These are phyloP conservation scores for Endogone sp. DNA, from an alignment of 192 early-diverging fungal species.

Conservation along the genomic window DNA sequence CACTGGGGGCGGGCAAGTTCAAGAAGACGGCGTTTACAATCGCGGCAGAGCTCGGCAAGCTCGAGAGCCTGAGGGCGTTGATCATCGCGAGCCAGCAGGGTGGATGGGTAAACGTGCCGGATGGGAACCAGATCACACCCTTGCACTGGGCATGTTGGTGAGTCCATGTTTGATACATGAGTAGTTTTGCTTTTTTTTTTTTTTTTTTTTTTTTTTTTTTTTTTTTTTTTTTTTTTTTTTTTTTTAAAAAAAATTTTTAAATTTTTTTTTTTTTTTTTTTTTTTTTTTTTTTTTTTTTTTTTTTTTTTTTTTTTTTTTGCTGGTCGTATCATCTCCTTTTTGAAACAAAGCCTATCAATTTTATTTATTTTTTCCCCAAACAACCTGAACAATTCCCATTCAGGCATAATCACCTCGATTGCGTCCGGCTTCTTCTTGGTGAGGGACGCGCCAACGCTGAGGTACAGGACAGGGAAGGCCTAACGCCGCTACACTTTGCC, in stretches of 20 bases:
- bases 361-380: too few relatives aligned
- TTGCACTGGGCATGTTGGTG: neutral
- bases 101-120: neutral
- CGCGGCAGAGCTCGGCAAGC: neutral
- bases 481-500: conserved; percentile 28
- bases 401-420: neutral
- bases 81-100: neutral
- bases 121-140: neutral
- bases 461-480: conserved; percentile 16
- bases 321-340: too few relatives aligned
- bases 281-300: too few relatives aligned
- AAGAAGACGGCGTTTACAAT: neutral
- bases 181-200: neutral
- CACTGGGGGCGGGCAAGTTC: neutral
- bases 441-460: neutral
- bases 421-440: neutral
- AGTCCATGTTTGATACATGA: too few relatives aligned
- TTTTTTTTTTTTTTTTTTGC: too few relatives aligned
- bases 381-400: too few relatives aligned
- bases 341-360: too few relatives aligned
- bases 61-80: neutral
- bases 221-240: neutral
- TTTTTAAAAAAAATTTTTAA: neutral
- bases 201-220: neutral
- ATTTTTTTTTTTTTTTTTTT: neutral